Percentiles rank a stretch among this genome's conserved stretches.
Conservation (phyloP, 169 alveolate genomes). For the Plasmodium gonderi region DNA sequence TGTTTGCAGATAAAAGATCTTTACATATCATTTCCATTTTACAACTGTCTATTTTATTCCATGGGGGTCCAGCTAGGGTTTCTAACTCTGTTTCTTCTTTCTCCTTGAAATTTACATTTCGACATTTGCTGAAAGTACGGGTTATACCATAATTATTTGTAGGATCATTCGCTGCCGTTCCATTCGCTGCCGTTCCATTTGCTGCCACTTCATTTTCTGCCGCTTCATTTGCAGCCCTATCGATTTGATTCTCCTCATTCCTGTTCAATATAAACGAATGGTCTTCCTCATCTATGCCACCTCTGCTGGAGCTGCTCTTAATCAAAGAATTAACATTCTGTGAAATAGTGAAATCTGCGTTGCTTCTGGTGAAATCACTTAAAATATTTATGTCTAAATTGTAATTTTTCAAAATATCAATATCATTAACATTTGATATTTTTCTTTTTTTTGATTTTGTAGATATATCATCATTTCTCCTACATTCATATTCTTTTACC, state of each 20-base stretch:
- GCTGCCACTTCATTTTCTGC: background rate
- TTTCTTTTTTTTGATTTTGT: constrained; percentile 25
- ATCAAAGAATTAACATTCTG: background rate
- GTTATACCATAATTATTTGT: too few species aligned
- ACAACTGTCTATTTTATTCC: background rate
- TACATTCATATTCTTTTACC: too few species aligned
- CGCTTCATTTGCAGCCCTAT: background rate
- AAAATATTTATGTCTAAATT: constrained; percentile 33
- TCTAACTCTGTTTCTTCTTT: background rate
- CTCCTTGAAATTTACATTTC: background rate
- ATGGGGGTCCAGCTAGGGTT: background rate
- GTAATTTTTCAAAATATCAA: constrained; percentile 17
- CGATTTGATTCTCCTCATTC: background rate
- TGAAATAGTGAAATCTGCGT: background rate
- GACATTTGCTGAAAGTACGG: background rate
- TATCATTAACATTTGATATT: background rate
- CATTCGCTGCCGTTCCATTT: too few species aligned
- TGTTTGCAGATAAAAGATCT: background rate
- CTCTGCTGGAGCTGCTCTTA: background rate
- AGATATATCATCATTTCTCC: background rate
- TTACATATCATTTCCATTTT: background rate
- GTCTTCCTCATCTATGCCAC: background rate
- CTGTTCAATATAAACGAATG: too few species aligned
- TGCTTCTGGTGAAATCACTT: constrained; percentile 10
- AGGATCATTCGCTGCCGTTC: too few species aligned